Evolutionary conservation across 345 rosid species (phyloP), one percentile per base, ranked within the genome.

Genomic region (Litchi chinensis): DNA sequence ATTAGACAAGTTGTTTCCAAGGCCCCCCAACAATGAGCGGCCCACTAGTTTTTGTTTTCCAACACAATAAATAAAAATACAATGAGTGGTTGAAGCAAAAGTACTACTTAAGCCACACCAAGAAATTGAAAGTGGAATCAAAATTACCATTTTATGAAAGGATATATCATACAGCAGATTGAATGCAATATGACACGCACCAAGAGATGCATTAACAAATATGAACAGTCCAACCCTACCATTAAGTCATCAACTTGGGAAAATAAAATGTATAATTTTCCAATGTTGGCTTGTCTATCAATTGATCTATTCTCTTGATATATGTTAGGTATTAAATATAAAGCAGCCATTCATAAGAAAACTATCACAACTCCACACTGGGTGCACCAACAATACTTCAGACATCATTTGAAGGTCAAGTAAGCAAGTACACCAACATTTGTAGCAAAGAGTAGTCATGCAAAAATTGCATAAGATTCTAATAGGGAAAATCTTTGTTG

Each of bases 1-100:
- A 60, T 78, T 54, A 74, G 77, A 44, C 43, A 74, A 24, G 52
- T 59, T 74, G 69, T 74, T 74, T 15, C 59, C 77, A 43, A 74
- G 57, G 68, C 77, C 69, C 37, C 43, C 69, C 9, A 74, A 18
- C 26, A 62, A 50, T 9, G 77, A 74, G 44, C 59, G 59, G 28
- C 69, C 41, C 3, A 43, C 77, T 74, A 60, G 77, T 74, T 24
- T 73, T 74, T 6, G 13, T 9, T 21, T 12, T 5, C 4, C 68
- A 63, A 44, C 77, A 62, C 9, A 15, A 26, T 12, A 43, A 32
- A 60, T 3, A 2, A 32, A 74, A 62, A 62, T 43, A 9, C 24
- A 2, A 74, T 15, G 15, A 74, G 32, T 16, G 24, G 41, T 56
- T 5, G 26, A 43, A 16, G 26, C 37, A 44, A 62, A 43, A 43